Conservation (phyloP, 352 stramenopile genomes). For the Phytophthora pini region DNA sequence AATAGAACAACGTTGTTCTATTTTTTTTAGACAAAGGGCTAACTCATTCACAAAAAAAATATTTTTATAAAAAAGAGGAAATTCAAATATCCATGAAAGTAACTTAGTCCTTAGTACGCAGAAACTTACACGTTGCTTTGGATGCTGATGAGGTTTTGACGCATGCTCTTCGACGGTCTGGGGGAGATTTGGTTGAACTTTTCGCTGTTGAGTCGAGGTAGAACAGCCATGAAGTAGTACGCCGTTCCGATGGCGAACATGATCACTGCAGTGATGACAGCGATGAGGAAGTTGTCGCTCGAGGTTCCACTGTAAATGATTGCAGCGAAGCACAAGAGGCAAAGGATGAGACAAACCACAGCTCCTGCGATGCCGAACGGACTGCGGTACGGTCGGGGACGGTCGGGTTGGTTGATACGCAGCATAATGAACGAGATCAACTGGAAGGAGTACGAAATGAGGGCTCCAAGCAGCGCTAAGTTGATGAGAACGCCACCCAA, state of each 20-base stretch:
- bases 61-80: too few relatives aligned
- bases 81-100: too few relatives aligned
- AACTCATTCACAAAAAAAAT: too few relatives aligned
- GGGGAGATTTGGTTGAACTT: conserved; percentile 26
- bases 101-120: too few relatives aligned
- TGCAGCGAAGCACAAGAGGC: conserved; percentile 50
- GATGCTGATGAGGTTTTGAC: conserved; percentile 38
- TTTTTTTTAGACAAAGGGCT: too few relatives aligned
- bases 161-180: conserved; percentile 33
- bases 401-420: conserved; percentile 54
- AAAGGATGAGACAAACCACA: conserved; percentile 55
- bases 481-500: conserved; percentile 76
- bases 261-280: conserved; percentile 53
- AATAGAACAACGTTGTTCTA: too few relatives aligned
- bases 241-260: conserved; percentile 54
- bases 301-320: conserved; percentile 72
- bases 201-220: conserved; percentile 32
- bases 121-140: conserved; percentile 25
- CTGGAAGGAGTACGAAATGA: conserved; percentile 76
- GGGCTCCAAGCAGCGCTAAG: conserved; percentile 58
- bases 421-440: conserved; percentile 68
- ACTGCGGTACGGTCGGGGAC: conserved; percentile 58
- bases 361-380: conserved; percentile 64
- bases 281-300: conserved; percentile 63
- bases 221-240: conserved; percentile 49